phyloP scores from a whole-genome alignment of 2,329 filamentous ascomycete genomes.

The Aureobasidium sp. region DNA sequence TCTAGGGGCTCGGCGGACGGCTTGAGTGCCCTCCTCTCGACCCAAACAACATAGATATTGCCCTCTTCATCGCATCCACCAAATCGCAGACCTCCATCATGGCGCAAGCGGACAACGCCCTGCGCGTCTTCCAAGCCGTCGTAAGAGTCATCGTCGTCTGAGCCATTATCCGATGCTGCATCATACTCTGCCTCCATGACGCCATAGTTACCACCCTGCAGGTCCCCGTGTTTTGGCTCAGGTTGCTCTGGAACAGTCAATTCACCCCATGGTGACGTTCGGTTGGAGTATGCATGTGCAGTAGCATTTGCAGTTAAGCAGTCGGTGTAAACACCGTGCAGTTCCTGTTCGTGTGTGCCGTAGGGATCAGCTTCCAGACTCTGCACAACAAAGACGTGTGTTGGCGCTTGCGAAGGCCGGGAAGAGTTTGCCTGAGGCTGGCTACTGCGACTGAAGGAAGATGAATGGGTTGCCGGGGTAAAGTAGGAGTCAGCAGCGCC shows the following conservation, averaged over 20 bases:
- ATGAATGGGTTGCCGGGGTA: too few species aligned
- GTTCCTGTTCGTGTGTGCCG: background rate
- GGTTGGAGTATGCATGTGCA: background rate
- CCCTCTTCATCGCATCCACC: background rate
- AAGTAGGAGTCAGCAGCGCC: too few species aligned
- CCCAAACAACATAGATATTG: background rate
- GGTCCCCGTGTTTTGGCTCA: background rate
- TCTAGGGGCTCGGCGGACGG: too few species aligned
- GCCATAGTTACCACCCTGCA: background rate
- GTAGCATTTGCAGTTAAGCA: background rate
- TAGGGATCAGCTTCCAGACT: background rate
- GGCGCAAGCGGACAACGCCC: background rate
- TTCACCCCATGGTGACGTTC: background rate
- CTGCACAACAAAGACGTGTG: background rate
- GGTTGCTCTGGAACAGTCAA: background rate
- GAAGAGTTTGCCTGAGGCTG: too few species aligned
- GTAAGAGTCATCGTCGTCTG: background rate
- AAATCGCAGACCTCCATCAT: background rate
- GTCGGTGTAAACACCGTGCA: background rate
- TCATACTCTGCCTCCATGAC: background rate
- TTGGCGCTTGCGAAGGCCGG: background rate
- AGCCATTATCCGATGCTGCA: background rate
- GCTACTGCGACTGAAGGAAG: too few species aligned
- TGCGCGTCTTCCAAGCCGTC: background rate
- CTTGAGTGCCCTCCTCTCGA: background rate